A percentile compares a stretch with the other conserved stretches of the same genome.
These are phyloP conservation scores for Salix caprea DNA, from an alignment of 345 rosid species.

Conservation along the genomic window DNA sequence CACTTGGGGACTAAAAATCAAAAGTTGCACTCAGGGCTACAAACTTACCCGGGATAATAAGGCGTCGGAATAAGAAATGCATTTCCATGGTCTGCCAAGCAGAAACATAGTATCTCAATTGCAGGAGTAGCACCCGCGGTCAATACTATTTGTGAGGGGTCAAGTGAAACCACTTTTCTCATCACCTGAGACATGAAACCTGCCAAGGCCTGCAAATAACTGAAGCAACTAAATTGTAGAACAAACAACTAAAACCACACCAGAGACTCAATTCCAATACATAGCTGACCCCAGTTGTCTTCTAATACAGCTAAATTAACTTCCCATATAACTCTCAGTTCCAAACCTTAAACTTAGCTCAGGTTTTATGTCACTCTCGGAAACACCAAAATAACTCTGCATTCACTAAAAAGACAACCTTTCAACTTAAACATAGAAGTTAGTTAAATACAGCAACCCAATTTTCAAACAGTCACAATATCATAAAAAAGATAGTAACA, in stretches of 20 bases:
- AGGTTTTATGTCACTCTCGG: too few species aligned
- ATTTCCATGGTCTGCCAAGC: constrained; percentile 89
- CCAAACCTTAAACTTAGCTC: too few species aligned
- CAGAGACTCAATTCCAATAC: neutral
- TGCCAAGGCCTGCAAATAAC: constrained; percentile 66
- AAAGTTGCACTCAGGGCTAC: neutral
- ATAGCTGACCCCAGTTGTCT: neutral
- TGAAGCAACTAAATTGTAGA: neutral
- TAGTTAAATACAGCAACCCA: too few species aligned
- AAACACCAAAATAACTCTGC: too few species aligned
- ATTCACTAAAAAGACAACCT: too few species aligned
- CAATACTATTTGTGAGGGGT: constrained; percentile 62
- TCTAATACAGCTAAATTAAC: too few species aligned
- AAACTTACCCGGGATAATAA: constrained; percentile 82
- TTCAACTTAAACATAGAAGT: too few species aligned
- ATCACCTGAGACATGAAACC: constrained; percentile 64
- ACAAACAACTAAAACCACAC: constrained; percentile 3
- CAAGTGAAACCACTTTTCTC: constrained; percentile 51
- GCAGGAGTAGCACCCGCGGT: constrained; percentile 92
- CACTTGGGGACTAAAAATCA: neutral
- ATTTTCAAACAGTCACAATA: neutral
- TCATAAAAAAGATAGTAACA: neutral
- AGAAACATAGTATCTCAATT: constrained; percentile 73
- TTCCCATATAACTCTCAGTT: too few species aligned
- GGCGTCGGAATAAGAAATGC: constrained; percentile 83